Base-by-base conservation (phyloP, 2,329 filamentous ascomycete genomes). In the Zelopaecilomyces penicillatus region DNA sequence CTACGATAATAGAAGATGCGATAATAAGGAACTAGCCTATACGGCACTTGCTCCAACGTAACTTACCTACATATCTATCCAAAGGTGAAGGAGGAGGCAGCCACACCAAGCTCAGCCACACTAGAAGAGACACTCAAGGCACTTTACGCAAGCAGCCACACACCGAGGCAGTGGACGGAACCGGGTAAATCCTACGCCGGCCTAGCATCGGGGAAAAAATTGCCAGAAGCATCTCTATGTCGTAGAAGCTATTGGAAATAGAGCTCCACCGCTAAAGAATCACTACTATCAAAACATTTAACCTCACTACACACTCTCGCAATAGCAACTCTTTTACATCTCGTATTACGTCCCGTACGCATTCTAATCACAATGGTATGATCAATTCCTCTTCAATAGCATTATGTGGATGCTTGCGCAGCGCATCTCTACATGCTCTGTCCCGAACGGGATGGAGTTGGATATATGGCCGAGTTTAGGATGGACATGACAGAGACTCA, bases 171-270 rank as follows among this genome's bases (percentile, higher is more conserved):
- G 19, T 36, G 36, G 30, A 53, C 61, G 61, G 59, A 61, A 61
- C 51, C 59, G 59, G 60, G 53, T 53, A 63, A 64, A 61, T 57
- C 55, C 61, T 60, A 59, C 50, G 37, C 46, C 34, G 36, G 39
- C 41, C 30, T 11, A 52, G 52, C 46, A 50, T 49, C 40, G 44
- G 50, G 47, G 52, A 57, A 66, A 65, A 65, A 65, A 64, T 65
- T 64, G 59, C 57, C 37, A 19, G 55, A 19, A 53, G 49, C 54
- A 39, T 54, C 64, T 65, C 61, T 66, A 19, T 19, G 19, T 19
- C 19, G 19, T 19, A 61, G 64, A 66, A 66, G 64, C 61, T 64
- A 54, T 65, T 66, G 48, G 64, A 65, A 65, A 19, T 51, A 57
- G 52, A 63, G 59, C 54, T 60, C 62, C 62, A 61, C 57, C 48